Evolutionary conservation across 176 grass and related monocot species (phyloP), one percentile per base, ranked within the genome.

Genomic region (Ampelocalamus luodianensis): DNA sequence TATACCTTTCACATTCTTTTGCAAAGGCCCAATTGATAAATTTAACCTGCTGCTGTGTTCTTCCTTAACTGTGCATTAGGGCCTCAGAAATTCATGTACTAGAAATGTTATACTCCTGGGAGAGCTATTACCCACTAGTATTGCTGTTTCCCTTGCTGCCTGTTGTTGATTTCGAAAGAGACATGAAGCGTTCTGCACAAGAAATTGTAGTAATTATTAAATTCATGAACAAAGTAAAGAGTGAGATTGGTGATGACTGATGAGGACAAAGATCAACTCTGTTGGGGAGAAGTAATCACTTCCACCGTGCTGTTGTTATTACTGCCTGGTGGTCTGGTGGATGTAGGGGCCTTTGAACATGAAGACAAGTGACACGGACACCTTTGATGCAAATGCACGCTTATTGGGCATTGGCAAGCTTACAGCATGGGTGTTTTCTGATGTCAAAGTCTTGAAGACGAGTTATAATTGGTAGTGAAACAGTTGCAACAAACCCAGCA

Each of bases 301-400:
- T 80, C 80, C 85, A 64, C 70, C 70, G 53, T 80, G 80, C 23
- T 76, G 69, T 70, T 84, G 89, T 91, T 80, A 91, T 87, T 84
- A 91, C 51, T 88, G 64, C 85, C 76, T 71, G 62, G 43, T 87
- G 69, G 54, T 82, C 81, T 76, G 69, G 43, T 91, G 69, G 76
- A 80, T 84, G 76, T 79, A 64, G 50, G 72, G 61, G 62, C 24
- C 77, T 80, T 80, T 70, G 42, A 80, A 84, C 71, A 63, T 68
- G 73, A 83, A 68, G 74, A 69, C 10, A 83, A 68, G 27, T 7
- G 53, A 63, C 29, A 63, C 43, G n/a, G n/a, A n/a, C n/a, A n/a
- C n/a, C n/a, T 65, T 82, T 64, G 64, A 80, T 87, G 62, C 70
- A 84, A 79, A 68, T 80, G 62, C 80, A 76, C 27, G 49, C 65